phyloP scores from a whole-genome alignment of 805 yeast species.

The Wickerhamiella qilinensis region DNA sequence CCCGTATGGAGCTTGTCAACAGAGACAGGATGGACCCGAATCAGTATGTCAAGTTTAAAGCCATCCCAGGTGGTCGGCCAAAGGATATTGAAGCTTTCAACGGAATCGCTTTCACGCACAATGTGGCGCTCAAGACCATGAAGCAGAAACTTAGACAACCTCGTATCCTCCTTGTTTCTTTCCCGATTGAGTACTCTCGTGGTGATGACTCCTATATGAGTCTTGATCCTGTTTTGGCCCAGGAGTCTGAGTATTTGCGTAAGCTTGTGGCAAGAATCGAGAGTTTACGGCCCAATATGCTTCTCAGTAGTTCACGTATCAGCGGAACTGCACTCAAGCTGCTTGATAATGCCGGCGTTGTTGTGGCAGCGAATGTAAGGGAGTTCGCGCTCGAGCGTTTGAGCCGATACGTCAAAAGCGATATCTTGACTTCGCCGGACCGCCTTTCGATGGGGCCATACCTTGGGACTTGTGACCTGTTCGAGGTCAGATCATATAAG shows the following conservation, averaged over 20 bases:
- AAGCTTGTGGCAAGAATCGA: constrained; percentile 67
- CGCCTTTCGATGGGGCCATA: constrained; percentile 55
- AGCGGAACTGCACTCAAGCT: constrained; percentile 67
- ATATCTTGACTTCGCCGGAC: constrained; percentile 73
- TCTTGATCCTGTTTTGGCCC: constrained; percentile 68
- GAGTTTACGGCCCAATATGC: constrained; percentile 60
- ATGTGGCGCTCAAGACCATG: constrained; percentile 70
- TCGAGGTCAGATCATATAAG: constrained; percentile 55
- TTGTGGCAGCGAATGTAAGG: constrained; percentile 69
- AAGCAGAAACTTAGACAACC: constrained; percentile 47
- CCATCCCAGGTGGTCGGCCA: constrained; percentile 60
- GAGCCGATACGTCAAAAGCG: constrained; percentile 66
- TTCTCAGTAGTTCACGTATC: constrained; percentile 63
- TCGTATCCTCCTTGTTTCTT: constrained; percentile 63
- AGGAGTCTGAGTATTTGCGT: constrained; percentile 69
- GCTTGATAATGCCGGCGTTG: constrained; percentile 56
- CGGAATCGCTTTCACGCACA: constrained; percentile 76
- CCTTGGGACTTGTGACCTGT: constrained; percentile 57
- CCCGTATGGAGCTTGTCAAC: constrained; percentile 42
- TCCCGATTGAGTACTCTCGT: constrained; percentile 73
- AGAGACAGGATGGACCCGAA: constrained; percentile 72
- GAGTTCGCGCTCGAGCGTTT: constrained; percentile 67
- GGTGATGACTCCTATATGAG: constrained; percentile 69
- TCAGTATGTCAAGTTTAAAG: constrained; percentile 76
- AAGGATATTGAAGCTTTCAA: constrained; percentile 45